Evolutionary conservation across 1,284 basidiomycete genomes (phyloP).

Genomic region (Pascua guehoae): DNA sequence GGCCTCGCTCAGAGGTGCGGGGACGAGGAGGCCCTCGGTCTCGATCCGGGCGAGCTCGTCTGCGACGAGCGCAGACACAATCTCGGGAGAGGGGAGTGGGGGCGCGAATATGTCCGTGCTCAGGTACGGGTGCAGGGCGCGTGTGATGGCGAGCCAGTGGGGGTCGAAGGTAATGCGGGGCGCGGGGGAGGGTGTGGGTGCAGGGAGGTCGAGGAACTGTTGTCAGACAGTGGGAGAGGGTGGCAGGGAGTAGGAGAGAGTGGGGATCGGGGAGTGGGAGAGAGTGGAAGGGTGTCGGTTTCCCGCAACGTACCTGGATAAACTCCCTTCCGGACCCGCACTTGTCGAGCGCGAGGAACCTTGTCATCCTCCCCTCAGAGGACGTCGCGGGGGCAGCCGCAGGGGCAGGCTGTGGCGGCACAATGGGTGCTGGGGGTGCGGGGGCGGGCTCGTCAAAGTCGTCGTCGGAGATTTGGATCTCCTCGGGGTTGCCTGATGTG

Average conservation of each 20-base stretch:
- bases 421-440: background rate
- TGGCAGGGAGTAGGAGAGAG: background rate
- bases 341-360: slow-evolving; percentile 89
- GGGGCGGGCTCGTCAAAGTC: slow-evolving; percentile 16
- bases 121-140: slow-evolving; percentile 77
- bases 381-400: too few species aligned
- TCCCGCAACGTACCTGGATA: slow-evolving; percentile 69
- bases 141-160: slow-evolving; percentile 89
- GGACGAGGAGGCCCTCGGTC: slow-evolving; percentile 35
- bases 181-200: slow-evolving; percentile 25
- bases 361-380: background rate
- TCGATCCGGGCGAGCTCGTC: slow-evolving; percentile 66
- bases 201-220: slow-evolving; percentile 67
- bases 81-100: slow-evolving; percentile 60
- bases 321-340: slow-evolving; percentile 77
- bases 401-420: too few species aligned
- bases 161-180: slow-evolving; percentile 67
- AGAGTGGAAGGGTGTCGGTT: background rate
- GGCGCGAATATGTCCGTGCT: slow-evolving; percentile 56
- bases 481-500: slow-evolving; percentile 22
- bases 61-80: slow-evolving; percentile 60
- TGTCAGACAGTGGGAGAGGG: background rate
- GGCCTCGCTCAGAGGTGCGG: slow-evolving; percentile 12
- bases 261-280: background rate
- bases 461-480: slow-evolving; percentile 25